phyloP scores from a whole-genome alignment of 495 filamentous ascomycete genomes.

The Aspergillus cristatus region DNA sequence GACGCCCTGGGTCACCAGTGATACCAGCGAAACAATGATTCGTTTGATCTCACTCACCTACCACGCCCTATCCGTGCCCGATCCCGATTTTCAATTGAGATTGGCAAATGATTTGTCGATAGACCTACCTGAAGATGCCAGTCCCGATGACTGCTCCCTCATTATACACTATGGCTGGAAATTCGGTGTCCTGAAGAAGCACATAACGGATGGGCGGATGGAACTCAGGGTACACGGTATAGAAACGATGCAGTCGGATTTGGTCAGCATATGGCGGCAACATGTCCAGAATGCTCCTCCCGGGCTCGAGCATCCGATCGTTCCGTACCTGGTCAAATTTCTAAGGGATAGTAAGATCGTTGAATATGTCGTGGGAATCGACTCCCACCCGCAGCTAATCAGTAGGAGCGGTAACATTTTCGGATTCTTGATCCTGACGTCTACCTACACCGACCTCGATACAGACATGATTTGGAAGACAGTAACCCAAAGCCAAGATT shows the following conservation, averaged over 20 bases:
- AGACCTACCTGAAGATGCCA: conserved; percentile 28
- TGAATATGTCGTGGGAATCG: conserved; percentile 81
- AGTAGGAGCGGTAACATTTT: conserved; percentile 72
- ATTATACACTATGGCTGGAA: conserved; percentile 59
- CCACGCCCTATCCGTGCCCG: conserved; percentile 12
- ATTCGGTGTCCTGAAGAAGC: conserved; percentile 56
- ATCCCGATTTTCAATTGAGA: conserved; percentile 15
- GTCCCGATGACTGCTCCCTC: conserved; percentile 15
- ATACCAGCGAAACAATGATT: conserved; percentile 24
- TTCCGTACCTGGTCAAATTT: conserved; percentile 57
- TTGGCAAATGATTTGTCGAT: conserved; percentile 29
- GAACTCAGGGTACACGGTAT: conserved; percentile 72
- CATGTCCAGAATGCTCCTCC: conserved; percentile 34
- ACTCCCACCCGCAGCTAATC: conserved; percentile 87
- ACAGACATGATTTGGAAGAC: conserved; percentile 82
- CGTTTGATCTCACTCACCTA: conserved; percentile 19
- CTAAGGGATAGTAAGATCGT: conserved; percentile 58
- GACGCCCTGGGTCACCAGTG: conserved; percentile 26
- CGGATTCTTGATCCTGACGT: conserved; percentile 78
- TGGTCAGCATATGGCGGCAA: conserved; percentile 52
- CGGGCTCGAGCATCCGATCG: conserved; percentile 37
- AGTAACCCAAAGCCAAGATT: conserved; percentile 73
- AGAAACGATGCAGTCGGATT: conserved; percentile 58
- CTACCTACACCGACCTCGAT: conserved; percentile 58
- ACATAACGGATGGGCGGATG: conserved; percentile 79